Conservation (phyloP, 2,329 filamentous ascomycete species). For the Didymella keratinophila region DNA sequence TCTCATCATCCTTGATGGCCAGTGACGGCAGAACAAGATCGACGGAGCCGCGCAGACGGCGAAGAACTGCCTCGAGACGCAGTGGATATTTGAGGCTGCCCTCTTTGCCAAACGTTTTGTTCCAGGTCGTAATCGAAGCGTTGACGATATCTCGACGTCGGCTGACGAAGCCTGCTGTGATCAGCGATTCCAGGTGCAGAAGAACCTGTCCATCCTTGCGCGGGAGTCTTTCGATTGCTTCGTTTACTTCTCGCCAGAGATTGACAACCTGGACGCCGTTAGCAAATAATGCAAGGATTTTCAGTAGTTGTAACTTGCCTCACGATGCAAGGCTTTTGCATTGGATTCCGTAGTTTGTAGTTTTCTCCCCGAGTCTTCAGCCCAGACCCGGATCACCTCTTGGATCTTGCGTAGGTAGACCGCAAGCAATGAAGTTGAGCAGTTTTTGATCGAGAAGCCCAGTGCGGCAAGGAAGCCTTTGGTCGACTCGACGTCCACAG, state of each 20-base stretch:
- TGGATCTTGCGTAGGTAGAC: conserved; percentile 69
- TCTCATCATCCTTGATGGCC: conserved; percentile 46
- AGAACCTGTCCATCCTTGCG: conserved; percentile 65
- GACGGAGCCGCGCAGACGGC: conserved; percentile 64
- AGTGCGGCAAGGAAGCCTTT: conserved; percentile 63
- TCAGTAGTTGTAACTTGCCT: conserved; percentile 33
- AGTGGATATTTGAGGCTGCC: conserved; percentile 70
- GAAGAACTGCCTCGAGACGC: conserved; percentile 68
- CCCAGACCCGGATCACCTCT: conserved; percentile 67
- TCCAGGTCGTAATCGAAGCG: conserved; percentile 70
- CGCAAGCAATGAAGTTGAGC: conserved; percentile 59
- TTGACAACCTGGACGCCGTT: conserved; percentile 41
- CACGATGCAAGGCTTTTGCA: conserved; percentile 33
- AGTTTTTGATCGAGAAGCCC: conserved; percentile 50
- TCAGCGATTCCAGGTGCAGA: conserved; percentile 60
- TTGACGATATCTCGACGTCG: conserved; percentile 60
- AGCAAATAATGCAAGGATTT: conserved; percentile 2
- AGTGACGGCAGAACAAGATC: conserved; percentile 61
- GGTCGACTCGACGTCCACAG: conserved; percentile 50
- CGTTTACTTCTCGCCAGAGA: conserved; percentile 58
- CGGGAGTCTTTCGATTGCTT: conserved; percentile 63
- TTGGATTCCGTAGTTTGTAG: conserved; percentile 36
- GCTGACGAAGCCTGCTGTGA: conserved; percentile 63
- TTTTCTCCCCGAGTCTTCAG: conserved; percentile 61
- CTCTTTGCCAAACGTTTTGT: conserved; percentile 69